These are phyloP conservation scores for Hanseniaspora thailandica DNA, from an alignment of 805 yeast species.

Conservation along the genomic window DNA sequence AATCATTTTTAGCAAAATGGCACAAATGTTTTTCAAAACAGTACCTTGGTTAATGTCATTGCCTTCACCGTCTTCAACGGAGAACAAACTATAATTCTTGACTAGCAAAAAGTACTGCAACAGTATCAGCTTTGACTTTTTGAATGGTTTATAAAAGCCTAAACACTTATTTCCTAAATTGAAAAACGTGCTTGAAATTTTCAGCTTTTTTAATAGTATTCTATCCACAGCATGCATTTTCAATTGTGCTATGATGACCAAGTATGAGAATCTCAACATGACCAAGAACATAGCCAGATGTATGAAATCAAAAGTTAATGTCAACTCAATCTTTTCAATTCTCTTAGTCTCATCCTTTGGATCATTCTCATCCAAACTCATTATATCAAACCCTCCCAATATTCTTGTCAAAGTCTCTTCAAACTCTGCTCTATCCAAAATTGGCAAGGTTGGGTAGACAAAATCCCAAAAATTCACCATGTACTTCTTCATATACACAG, in stretches of 20 bases:
- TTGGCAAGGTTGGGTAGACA: conserved; percentile 13
- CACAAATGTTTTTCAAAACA: conserved; percentile 7
- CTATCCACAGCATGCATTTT: conserved; percentile 10
- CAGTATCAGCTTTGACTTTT: conserved; percentile 13
- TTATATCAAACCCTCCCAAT: conserved; percentile 2
- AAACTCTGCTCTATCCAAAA: conserved; percentile 11
- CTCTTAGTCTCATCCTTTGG: background rate
- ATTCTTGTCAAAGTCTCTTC: background rate
- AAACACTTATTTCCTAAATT: conserved; percentile 9
- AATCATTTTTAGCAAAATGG: conserved; percentile 9
- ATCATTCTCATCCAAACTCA: background rate
- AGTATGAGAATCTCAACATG: conserved; percentile 13
- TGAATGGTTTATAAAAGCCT: conserved; percentile 8
- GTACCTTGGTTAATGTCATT: conserved; percentile 10
- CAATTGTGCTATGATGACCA: conserved; percentile 10
- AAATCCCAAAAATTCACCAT: conserved; percentile 10
- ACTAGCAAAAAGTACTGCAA: conserved; percentile 11
- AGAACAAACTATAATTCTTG: conserved; percentile 12
- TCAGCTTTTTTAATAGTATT: background rate
- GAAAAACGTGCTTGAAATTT: conserved; percentile 4
- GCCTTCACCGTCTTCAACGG: conserved; percentile 15
- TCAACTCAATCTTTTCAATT: background rate
- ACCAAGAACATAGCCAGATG: conserved; percentile 10
- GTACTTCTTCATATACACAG: conserved; percentile 8
- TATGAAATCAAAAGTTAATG: conserved; percentile 13